Evolutionary conservation across 2,329 filamentous ascomycete genomes (phyloP).

Genomic region (Aspergillus udagawae): DNA sequence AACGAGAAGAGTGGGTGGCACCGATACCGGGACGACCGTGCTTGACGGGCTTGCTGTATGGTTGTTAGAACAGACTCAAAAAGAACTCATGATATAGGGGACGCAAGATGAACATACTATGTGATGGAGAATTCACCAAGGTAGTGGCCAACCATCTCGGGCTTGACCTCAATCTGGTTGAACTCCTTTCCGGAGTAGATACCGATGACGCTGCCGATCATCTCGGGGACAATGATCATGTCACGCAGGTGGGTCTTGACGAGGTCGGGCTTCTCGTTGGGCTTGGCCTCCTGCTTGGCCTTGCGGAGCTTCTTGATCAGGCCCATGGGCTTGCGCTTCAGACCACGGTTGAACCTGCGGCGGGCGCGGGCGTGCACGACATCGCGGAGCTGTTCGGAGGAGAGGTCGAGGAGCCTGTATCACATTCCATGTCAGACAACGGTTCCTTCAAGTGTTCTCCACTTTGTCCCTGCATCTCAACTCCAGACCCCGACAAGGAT

Average conservation of each 20-base stretch:
- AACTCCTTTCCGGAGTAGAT: conserved; percentile 99
- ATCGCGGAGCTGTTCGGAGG: conserved; percentile 97
- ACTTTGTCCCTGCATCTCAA: conserved; percentile 1
- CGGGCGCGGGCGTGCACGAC: conserved; percentile 98
- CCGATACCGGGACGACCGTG: conserved; percentile 99
- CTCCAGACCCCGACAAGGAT: conserved; percentile 8
- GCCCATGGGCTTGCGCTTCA: conserved; percentile 99
- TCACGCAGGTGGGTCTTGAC: conserved; percentile 99
- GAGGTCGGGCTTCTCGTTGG: conserved; percentile 99
- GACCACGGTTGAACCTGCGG: conserved; percentile 97
- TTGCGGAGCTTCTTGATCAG: conserved; percentile 99
- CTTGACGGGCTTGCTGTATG: conserved; percentile 93
- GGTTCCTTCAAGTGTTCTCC: conserved; percentile 19
- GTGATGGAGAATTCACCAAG: conserved; percentile 99
- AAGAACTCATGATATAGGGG: background rate
- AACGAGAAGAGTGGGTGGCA: conserved; percentile 99
- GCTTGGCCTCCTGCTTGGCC: conserved; percentile 97
- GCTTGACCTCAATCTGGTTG: conserved; percentile 99
- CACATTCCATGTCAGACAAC: conserved; percentile 27
- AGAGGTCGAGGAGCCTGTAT: conserved; percentile 91
- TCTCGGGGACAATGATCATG: conserved; percentile 99
- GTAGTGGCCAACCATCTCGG: conserved; percentile 99
- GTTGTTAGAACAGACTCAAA: conserved; percentile 46
- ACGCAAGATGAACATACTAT: conserved; percentile 66
- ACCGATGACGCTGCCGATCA: conserved; percentile 97